phyloP scores from a whole-genome alignment of 345 rosid species.

The Excoecaria agallocha region DNA sequence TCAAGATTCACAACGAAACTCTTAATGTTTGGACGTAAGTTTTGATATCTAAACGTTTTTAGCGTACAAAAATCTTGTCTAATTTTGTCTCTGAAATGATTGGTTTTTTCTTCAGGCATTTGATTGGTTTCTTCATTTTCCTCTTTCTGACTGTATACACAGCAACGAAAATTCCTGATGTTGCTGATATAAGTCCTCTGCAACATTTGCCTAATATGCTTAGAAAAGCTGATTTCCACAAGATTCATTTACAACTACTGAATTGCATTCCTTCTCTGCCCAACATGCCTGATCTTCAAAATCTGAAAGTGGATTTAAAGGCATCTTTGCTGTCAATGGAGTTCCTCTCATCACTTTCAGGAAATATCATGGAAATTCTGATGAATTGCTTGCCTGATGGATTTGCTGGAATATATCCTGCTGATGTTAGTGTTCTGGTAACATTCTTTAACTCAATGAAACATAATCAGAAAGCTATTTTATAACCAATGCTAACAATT shows the following conservation, averaged over 20 bases:
- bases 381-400: constrained; percentile 81
- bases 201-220: constrained; percentile 57
- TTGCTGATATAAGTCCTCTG: constrained; percentile 67
- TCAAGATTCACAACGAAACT: constrained; percentile 85
- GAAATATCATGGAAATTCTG: constrained; percentile 69
- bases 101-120: constrained; percentile 49
- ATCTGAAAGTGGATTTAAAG: constrained; percentile 44
- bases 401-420: constrained; percentile 41
- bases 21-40: constrained; percentile 96
- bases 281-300: constrained; percentile 53
- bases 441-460: constrained; percentile 4
- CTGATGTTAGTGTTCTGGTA: constrained; percentile 78
- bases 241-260: constrained; percentile 32
- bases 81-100: not conserved
- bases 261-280: constrained; percentile 72
- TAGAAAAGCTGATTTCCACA: constrained; percentile 69
- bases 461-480: not conserved
- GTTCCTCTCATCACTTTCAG: constrained; percentile 38
- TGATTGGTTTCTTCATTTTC: constrained; percentile 95
- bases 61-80: not conserved
- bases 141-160: constrained; percentile 83
- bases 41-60: not conserved
- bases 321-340: constrained; percentile 38
- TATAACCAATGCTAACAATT: not conserved
- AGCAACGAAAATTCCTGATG: constrained; percentile 69